Conservation (phyloP, 108 stramenopile species). For the Licmophora abbreviata region DNA sequence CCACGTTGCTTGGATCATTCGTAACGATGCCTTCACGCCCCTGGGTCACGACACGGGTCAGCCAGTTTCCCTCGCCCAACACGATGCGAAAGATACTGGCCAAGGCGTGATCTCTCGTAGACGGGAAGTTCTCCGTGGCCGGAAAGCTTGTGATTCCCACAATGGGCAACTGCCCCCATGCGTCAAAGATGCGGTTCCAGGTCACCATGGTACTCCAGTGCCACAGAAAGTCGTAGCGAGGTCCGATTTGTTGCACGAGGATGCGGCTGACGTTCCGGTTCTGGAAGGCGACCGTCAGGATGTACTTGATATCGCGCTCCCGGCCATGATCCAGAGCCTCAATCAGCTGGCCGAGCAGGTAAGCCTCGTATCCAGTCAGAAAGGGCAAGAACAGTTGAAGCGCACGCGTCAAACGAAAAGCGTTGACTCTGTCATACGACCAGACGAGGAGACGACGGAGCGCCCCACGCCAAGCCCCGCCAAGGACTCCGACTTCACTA, state of each 20-base stretch:
- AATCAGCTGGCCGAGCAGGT: slow-evolving; percentile 19
- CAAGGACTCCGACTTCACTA: slow-evolving; percentile 8
- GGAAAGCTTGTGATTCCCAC: slow-evolving; percentile 22
- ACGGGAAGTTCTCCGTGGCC: slow-evolving; percentile 23
- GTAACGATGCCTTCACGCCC: slow-evolving; percentile 11
- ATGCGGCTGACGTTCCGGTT: slow-evolving; percentile 24
- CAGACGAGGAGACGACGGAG: slow-evolving; percentile 9
- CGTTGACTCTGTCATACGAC: slow-evolving; percentile 17
- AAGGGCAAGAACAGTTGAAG: slow-evolving; percentile 24
- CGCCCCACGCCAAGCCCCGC: slow-evolving; percentile 11
- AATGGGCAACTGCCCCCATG: slow-evolving; percentile 8
- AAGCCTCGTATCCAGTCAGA: slow-evolving; percentile 21
- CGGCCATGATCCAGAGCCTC: slow-evolving; percentile 15
- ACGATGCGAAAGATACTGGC: slow-evolving; percentile 6
- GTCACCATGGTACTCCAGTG: slow-evolving; percentile 13
- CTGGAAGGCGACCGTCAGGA: slow-evolving; percentile 20
- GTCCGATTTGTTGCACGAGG: slow-evolving; percentile 9
- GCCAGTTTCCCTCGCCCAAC: slow-evolving; percentile 11
- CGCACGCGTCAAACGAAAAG: slow-evolving; percentile 9
- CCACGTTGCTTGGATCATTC: slow-evolving; percentile 14
- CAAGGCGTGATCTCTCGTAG: slow-evolving; percentile 13
- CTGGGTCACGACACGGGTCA: slow-evolving; percentile 12
- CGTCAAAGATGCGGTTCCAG: slow-evolving; percentile 19
- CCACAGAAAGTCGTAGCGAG: slow-evolving; percentile 20
- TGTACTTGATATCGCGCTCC: slow-evolving; percentile 6